These are phyloP conservation scores for Auriscalpium microsporum DNA, from an alignment of 768 basidiomycete genomes.

Conservation along the genomic window DNA sequence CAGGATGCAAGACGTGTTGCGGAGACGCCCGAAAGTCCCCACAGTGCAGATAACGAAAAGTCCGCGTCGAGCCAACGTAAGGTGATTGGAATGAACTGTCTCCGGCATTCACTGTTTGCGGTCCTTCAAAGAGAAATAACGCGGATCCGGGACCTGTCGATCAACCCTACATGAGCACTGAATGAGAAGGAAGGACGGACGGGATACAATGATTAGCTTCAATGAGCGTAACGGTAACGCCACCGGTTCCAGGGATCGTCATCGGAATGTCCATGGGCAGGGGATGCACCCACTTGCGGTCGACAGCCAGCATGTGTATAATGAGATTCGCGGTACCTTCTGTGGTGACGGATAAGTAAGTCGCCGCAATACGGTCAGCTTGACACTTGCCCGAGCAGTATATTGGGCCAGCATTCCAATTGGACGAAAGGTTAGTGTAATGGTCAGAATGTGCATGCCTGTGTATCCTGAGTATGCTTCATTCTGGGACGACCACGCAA, in stretches of 20 bases:
- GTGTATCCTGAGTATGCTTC: neutral
- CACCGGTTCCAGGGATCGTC: slow-evolving; percentile 70
- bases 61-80: slow-evolving; percentile 56
- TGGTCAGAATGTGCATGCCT: slow-evolving; percentile 98
- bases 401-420: slow-evolving; percentile 87
- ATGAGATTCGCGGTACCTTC: slow-evolving; percentile 89
- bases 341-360: slow-evolving; percentile 1
- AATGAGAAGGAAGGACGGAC: neutral
- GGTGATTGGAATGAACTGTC: slow-evolving; percentile 70
- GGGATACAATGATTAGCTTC: slow-evolving; percentile 87
- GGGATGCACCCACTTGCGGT: slow-evolving; percentile 81
- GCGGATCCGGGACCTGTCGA: slow-evolving; percentile 72
- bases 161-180: neutral
- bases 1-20: slow-evolving; percentile 76
- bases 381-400: slow-evolving; percentile 70
- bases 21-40: slow-evolving; percentile 93
- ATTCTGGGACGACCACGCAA: neutral
- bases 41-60: slow-evolving; percentile 90
- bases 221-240: slow-evolving; percentile 87
- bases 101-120: slow-evolving; percentile 81
- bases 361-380: neutral
- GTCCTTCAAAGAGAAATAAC: slow-evolving; percentile 89
- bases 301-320: slow-evolving; percentile 82
- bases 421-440: slow-evolving; percentile 84
- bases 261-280: slow-evolving; percentile 75